Evolutionary conservation across 495 filamentous ascomycete species (phyloP), one percentile per base, ranked within the genome.

Genomic region (Margaritispora aquatica): DNA sequence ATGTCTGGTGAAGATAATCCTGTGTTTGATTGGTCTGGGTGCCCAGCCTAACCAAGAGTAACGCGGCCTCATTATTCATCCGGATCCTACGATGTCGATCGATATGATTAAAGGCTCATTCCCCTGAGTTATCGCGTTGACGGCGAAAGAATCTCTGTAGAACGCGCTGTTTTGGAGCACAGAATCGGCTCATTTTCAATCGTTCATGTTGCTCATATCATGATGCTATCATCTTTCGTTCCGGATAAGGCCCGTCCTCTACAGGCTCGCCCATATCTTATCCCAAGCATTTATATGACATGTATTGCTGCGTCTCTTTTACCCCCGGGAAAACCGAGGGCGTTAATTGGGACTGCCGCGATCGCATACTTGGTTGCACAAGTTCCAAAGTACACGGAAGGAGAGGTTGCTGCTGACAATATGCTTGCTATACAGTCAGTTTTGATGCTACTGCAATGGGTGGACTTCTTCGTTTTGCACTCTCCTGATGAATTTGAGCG

Each of bases 191-290:
- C n/a, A n/a, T n/a, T n/a, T n/a, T n/a, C n/a, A n/a, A n/a, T n/a
- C n/a, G n/a, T n/a, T n/a, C n/a, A n/a, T n/a, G n/a, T n/a, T n/a
- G n/a, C n/a, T n/a, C n/a, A n/a, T n/a, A 5, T 5, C 29, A 34
- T 5, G 5, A 62, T 62, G 54, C 57, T 47, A n/a, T 17, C 52
- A 8, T 57, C 47, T n/a, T 48, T 62, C 54, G 23, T 57, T 15
- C 60, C 60, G 21, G 49, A 57, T 41, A 57, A 57, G 26, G 60
- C 54, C 13, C 26, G 60, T 11, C 60, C 60, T 13, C 54, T 62
- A 1, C 26, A 24, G 5, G 17, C 27, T 0, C 29, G 53, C 13
- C 54, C 48, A 21, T 49, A 54, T 47, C 60, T 62, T 31, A 52
- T 62, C 19, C 60, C 54, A 29, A 51, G 20, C 19, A 62, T 62